Conservation (phyloP, 2,329 filamentous ascomycete species). For the Microcyclospora pomicola region DNA sequence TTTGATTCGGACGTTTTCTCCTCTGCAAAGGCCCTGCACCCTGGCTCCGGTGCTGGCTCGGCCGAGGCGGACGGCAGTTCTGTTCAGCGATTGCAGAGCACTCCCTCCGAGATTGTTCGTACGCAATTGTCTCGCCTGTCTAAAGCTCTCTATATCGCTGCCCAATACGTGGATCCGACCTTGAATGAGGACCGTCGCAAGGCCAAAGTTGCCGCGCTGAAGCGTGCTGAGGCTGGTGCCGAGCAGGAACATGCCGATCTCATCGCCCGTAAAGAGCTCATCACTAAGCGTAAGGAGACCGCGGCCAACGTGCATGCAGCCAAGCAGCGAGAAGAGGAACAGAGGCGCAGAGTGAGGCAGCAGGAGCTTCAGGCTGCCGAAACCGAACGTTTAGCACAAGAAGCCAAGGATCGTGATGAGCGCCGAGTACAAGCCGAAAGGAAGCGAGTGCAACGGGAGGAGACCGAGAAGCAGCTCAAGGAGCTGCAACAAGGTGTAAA, state of each 20-base stretch:
- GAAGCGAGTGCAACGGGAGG: conserved; percentile 48
- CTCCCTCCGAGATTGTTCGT: conserved; percentile 91
- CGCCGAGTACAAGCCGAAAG: conserved; percentile 76
- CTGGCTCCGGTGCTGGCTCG: conserved; percentile 71
- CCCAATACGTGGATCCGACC: conserved; percentile 84
- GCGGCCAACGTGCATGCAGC: conserved; percentile 78
- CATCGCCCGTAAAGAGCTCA: conserved; percentile 73
- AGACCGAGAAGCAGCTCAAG: conserved; percentile 73
- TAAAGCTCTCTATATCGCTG: conserved; percentile 82
- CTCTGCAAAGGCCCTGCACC: conserved; percentile 80
- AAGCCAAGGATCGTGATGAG: conserved; percentile 80
- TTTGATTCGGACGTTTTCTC: conserved; percentile 99
- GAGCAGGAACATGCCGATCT: conserved; percentile 81
- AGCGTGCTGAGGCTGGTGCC: conserved; percentile 73
- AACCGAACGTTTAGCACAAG: conserved; percentile 73
- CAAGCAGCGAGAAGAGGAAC: conserved; percentile 85
- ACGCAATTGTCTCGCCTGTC: conserved; percentile 85
- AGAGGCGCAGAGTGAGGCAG: conserved; percentile 71
- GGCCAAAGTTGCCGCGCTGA: conserved; percentile 65
- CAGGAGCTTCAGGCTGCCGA: conserved; percentile 85
- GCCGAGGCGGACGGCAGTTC: conserved; percentile 72
- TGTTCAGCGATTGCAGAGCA: conserved; percentile 92
- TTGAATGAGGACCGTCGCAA: conserved; percentile 72
- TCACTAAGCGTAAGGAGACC: conserved; percentile 93
- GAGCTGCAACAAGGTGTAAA: conserved; percentile 85